Evolutionary conservation across 75 land plant species (phyloP).

Genomic region (Cunninghamia lanceolata): DNA sequence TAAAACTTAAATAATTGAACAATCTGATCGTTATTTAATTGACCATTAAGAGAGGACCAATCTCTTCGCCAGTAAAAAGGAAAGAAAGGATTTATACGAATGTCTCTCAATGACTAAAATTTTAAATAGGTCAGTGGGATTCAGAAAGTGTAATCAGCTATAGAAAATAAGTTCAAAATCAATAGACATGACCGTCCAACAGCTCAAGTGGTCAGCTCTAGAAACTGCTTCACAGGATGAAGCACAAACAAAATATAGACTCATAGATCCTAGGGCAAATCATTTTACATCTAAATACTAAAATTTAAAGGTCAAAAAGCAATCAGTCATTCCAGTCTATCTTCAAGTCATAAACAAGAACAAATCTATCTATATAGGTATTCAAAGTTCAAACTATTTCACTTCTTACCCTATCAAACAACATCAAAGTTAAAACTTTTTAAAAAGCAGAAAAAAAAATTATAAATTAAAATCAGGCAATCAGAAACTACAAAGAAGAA

Average conservation of each 20-base stretch:
- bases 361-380: not conserved
- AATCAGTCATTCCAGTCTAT: not conserved
- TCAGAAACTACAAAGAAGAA: not conserved
- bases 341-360: not conserved
- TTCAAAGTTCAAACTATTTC: not conserved
- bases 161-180: not conserved
- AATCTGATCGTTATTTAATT: not conserved
- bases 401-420: not conserved
- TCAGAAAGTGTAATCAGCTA: not conserved
- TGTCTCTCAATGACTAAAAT: not conserved
- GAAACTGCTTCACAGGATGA: not conserved
- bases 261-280: not conserved
- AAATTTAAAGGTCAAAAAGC: not conserved
- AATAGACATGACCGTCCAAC: not conserved
- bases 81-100: not conserved
- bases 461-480: slow-evolving; percentile 1
- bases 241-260: not conserved
- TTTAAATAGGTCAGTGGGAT: not conserved
- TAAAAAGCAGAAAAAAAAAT: not conserved
- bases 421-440: not conserved
- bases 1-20: not conserved
- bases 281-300: not conserved
- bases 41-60: not conserved
- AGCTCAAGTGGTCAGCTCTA: not conserved
- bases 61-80: not conserved